phyloP scores from a whole-genome alignment of 164 flowering plant species.

The Taxillus chinensis region DNA sequence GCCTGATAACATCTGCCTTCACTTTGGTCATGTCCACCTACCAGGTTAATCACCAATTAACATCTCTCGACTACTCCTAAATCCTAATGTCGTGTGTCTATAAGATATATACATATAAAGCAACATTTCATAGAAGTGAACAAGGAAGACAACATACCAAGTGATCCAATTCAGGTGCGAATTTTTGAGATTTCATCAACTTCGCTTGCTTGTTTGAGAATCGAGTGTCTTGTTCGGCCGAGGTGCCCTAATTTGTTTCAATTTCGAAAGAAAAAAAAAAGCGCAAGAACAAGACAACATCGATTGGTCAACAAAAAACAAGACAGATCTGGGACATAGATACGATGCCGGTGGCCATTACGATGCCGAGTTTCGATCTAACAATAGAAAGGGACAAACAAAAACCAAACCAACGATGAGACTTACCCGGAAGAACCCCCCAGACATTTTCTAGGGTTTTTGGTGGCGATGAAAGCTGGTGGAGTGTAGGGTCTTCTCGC shows the following conservation, averaged over 20 bases:
- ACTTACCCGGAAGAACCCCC: constrained; percentile 95
- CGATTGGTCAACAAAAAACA: background rate
- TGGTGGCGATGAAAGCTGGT: background rate
- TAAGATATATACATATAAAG: background rate
- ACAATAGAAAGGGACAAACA: background rate
- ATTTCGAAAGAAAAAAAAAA: background rate
- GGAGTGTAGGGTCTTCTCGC: background rate
- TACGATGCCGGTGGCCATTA: too few species aligned
- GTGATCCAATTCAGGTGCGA: constrained; percentile 80
- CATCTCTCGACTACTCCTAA: too few species aligned
- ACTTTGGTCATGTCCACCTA: constrained; percentile 88
- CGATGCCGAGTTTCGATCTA: background rate
- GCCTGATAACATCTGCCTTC: constrained; percentile 80
- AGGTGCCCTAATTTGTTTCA: constrained; percentile 56
- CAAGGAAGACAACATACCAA: constrained; percentile 37
- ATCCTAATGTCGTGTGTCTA: background rate
- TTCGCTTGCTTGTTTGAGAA: constrained; percentile 98
- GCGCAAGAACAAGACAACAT: background rate
- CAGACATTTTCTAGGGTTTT: constrained; percentile 83
- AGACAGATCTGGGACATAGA: background rate
- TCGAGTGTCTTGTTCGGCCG: constrained; percentile 97
- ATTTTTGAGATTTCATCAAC: constrained; percentile 89
- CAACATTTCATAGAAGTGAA: background rate
- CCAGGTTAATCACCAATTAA: background rate
- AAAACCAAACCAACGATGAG: background rate